phyloP scores from a whole-genome alignment of 192 early-diverging fungal genomes.

The Chytriomyces sp. region DNA sequence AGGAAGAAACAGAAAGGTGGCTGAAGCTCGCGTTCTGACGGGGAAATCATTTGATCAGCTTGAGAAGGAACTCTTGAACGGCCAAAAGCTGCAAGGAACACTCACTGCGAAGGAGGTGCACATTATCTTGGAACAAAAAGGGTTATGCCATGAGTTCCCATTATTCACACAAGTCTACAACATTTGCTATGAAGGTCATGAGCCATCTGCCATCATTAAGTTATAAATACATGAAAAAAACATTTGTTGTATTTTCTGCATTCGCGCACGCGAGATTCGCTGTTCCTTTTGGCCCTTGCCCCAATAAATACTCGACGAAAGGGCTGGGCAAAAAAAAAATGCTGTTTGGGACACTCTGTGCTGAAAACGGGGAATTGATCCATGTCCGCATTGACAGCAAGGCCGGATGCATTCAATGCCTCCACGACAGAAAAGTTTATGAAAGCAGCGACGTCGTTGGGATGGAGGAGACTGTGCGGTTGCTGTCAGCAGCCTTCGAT shows the following conservation, averaged over 20 bases:
- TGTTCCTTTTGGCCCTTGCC: background rate
- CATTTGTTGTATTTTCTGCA: background rate
- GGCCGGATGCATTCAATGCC: too few relatives aligned
- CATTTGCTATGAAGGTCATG: constrained; percentile 81
- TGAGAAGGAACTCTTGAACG: constrained; percentile 92
- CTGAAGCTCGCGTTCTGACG: constrained; percentile 86
- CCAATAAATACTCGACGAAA: background rate
- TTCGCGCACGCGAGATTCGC: background rate
- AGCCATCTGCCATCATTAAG: constrained; percentile 74
- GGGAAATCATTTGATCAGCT: constrained; percentile 92
- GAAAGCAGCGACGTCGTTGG: too few relatives aligned
- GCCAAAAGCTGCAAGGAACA: constrained; percentile 97
- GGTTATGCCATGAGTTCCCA: constrained; percentile 71
- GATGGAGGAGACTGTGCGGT: too few relatives aligned
- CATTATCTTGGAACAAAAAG: constrained; percentile 72
- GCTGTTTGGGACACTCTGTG: too few relatives aligned
- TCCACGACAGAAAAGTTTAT: too few relatives aligned
- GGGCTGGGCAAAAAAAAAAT: too few relatives aligned
- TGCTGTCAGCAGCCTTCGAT: background rate
- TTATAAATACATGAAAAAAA: background rate
- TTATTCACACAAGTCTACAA: constrained; percentile 92
- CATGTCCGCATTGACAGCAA: too few relatives aligned
- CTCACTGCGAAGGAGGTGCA: constrained; percentile 87
- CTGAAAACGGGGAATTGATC: too few relatives aligned
- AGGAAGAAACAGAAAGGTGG: constrained; percentile 93